A percentile compares a stretch with the other conserved stretches of the same genome.
These are phyloP conservation scores for Carallia pectinifolia DNA, from an alignment of 345 rosid species.

Conservation along the genomic window DNA sequence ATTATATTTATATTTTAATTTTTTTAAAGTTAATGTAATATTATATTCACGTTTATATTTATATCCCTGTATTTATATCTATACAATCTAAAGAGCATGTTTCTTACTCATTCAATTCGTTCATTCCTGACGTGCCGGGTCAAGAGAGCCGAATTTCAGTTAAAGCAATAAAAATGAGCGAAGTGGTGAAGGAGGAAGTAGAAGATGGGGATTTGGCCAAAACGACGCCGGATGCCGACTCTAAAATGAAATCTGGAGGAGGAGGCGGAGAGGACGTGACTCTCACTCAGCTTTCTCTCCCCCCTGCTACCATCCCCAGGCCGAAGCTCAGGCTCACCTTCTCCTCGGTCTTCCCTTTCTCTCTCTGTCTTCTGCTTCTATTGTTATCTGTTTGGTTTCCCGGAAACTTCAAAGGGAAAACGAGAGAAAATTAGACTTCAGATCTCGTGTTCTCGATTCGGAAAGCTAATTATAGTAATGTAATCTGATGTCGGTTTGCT, in stretches of 20 bases:
- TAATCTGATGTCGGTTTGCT: no score
- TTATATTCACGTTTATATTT: no score
- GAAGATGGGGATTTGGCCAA: constrained; percentile 17
- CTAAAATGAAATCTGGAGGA: background rate
- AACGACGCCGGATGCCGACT: background rate
- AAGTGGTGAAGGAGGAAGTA: constrained; percentile 19
- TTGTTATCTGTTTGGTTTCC: background rate
- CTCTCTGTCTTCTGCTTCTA: background rate
- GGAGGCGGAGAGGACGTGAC: constrained; percentile 17
- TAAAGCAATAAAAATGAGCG: constrained; percentile 11
- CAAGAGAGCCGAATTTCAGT: no score
- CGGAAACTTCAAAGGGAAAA: background rate
- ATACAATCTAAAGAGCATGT: no score
- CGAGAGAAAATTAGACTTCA: background rate
- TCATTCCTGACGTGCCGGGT: no score
- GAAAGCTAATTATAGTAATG: background rate
- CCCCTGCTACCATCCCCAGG: background rate
- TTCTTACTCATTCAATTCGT: no score
- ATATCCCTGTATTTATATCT: no score
- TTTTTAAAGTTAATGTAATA: no score
- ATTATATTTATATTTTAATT: no score
- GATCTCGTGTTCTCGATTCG: background rate
- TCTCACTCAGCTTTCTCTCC: constrained; percentile 13
- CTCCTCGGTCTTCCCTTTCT: background rate
- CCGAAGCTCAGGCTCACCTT: background rate